These are phyloP conservation scores for Paramecium primaurelia DNA, from an alignment of 73 alveolate genomes.

Conservation along the genomic window DNA sequence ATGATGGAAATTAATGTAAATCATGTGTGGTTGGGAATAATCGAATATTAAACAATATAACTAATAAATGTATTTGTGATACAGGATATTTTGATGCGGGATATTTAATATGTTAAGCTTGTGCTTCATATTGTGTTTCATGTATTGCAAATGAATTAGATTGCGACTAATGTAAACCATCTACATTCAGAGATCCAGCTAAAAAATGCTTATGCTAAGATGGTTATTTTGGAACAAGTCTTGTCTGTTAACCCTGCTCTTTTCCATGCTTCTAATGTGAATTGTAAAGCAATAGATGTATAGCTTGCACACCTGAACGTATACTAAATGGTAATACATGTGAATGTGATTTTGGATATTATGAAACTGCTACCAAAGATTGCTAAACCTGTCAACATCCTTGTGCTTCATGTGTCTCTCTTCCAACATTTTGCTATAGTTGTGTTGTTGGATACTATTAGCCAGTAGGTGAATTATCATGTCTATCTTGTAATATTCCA, in stretches of 20 bases:
- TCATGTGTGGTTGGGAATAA: not conserved
- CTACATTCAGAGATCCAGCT: not conserved
- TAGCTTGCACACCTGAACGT: not conserved
- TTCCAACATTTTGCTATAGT: not conserved
- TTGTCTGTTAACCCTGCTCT: not conserved
- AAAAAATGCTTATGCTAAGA: not conserved
- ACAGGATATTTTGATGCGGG: not conserved
- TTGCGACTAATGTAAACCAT: not conserved
- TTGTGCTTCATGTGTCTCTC: not conserved
- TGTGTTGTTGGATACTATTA: not conserved
- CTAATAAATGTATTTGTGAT: not conserved
- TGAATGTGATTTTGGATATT: not conserved
- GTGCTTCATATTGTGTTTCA: not conserved
- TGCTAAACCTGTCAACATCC: not conserved
- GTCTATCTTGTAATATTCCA: not conserved
- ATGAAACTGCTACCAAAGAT: not conserved
- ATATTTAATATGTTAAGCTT: not conserved
- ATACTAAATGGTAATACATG: not conserved
- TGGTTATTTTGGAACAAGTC: not conserved
- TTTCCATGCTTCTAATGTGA: not conserved
- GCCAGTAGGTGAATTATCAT: not conserved
- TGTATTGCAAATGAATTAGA: not conserved
- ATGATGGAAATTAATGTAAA: not conserved
- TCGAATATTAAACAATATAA: not conserved
- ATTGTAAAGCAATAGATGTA: not conserved